Conservation (phyloP, 768 basidiomycete genomes). For the Zangia roseola region DNA sequence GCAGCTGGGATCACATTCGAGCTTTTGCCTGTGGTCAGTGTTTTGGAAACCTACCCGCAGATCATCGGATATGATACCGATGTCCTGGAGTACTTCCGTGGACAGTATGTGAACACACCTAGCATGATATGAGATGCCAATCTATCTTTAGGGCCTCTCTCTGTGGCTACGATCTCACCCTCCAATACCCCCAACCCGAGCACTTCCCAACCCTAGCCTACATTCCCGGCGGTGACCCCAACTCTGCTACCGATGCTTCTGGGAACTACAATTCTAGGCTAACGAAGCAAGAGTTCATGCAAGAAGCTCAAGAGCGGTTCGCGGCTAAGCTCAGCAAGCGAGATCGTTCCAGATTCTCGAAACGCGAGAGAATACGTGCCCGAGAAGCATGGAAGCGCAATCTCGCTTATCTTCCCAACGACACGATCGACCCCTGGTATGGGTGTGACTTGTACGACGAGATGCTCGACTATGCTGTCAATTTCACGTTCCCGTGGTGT, state of each 20-base stretch:
- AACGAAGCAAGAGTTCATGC: constrained; percentile 20
- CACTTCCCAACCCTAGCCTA: constrained; percentile 40
- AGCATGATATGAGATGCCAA: not conserved
- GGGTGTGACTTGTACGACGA: constrained; percentile 64
- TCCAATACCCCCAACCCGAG: constrained; percentile 66
- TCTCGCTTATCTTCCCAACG: constrained; percentile 48
- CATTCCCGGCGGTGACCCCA: constrained; percentile 13
- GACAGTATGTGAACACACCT: constrained; percentile 50
- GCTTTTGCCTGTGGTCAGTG: constrained; percentile 54
- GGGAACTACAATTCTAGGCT: constrained; percentile 17
- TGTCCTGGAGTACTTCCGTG: constrained; percentile 65
- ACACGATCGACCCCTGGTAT: constrained; percentile 61
- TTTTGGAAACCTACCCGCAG: constrained; percentile 74
- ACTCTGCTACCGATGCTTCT: not conserved
- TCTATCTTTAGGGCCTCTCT: constrained; percentile 45
- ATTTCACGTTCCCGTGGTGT: constrained; percentile 68
- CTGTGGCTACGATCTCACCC: constrained; percentile 64
- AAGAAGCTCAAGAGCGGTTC: constrained; percentile 23
- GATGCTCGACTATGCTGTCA: constrained; percentile 69
- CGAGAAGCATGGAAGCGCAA: constrained; percentile 42
- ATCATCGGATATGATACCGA: constrained; percentile 69
- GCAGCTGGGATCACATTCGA: constrained; percentile 50
- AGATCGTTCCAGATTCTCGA: constrained; percentile 16
- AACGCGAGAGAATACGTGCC: constrained; percentile 27
- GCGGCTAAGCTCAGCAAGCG: constrained; percentile 19